These are phyloP conservation scores for Geosiphon pyriformis DNA, from an alignment of 192 early-diverging fungal genomes.

Conservation along the genomic window DNA sequence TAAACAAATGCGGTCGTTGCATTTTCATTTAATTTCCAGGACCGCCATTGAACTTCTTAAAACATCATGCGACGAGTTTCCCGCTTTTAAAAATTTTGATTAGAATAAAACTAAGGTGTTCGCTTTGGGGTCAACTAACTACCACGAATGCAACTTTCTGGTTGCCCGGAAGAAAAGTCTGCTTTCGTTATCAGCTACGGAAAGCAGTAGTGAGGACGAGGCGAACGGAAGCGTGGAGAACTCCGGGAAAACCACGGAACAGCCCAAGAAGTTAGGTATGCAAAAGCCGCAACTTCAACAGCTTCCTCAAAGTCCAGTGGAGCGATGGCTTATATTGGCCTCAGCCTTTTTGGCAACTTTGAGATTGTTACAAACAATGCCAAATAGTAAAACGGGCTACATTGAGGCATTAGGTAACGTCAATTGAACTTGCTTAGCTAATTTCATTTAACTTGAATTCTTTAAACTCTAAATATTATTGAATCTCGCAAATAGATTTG, in stretches of 20 bases:
- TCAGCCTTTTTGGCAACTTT: conserved; percentile 5
- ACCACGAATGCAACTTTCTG: conserved; percentile 17
- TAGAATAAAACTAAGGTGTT: no score
- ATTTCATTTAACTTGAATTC: not conserved
- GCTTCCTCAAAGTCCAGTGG: not conserved
- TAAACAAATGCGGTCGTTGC: no score
- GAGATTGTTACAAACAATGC: conserved; percentile 5
- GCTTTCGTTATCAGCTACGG: conserved; percentile 17
- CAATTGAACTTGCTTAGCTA: not conserved
- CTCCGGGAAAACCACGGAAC: not conserved
- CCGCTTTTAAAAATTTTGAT: no score
- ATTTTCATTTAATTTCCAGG: no score
- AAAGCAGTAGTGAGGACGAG: conserved; percentile 1
- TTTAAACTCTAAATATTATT: not conserved
- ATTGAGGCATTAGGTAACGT: conserved; percentile 18
- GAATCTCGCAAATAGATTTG: conserved; percentile 14
- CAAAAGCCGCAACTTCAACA: not conserved
- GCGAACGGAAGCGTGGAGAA: not conserved
- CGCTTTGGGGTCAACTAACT: conserved; percentile 3
- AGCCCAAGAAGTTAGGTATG: not conserved
- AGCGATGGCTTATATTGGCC: not conserved
- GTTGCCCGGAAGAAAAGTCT: conserved; percentile 17
- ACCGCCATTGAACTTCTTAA: no score
- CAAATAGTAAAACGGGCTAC: conserved; percentile 7
- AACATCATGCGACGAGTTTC: no score